Percentiles rank a stretch among this genome's conserved stretches.
phyloP scores from a whole-genome alignment of 129 eudicot genomes.

The Scalesia atractyloides region DNA sequence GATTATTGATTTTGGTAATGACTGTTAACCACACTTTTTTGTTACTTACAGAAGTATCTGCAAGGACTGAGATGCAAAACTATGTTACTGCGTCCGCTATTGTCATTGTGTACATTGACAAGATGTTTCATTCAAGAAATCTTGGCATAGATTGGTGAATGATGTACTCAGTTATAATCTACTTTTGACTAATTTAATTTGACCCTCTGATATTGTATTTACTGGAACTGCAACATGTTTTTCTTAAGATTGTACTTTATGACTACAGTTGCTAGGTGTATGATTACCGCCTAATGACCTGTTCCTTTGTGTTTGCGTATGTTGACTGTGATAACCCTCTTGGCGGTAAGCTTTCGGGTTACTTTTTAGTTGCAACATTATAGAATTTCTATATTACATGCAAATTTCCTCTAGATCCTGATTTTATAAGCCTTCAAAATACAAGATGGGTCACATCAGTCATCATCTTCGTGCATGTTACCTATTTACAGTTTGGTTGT shows the following conservation, averaged over 20 bases:
- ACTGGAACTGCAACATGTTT: neutral
- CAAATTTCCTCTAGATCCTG: no score
- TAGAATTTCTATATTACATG: no score
- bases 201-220: neutral
- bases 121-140: conserved; percentile 67
- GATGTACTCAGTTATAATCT: neutral
- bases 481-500: no score
- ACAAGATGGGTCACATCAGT: no score
- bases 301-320: no score
- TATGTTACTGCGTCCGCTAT: conserved; percentile 58
- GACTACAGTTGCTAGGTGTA: neutral
- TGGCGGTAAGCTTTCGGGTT: no score
- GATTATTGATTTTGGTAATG: neutral
- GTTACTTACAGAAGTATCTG: conserved; percentile 61
- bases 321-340: no score
- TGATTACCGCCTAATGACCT: neutral
- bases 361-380: no score
- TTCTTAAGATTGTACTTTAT: neutral
- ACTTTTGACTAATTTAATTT: neutral
- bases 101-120: conserved; percentile 69
- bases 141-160: conserved; percentile 89
- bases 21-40: conserved; percentile 18
- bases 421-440: no score
- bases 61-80: conserved; percentile 77
- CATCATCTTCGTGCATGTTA: no score